Conservation (phyloP, 2,329 filamentous ascomycete species). For the Hymenoscyphus albidus region DNA sequence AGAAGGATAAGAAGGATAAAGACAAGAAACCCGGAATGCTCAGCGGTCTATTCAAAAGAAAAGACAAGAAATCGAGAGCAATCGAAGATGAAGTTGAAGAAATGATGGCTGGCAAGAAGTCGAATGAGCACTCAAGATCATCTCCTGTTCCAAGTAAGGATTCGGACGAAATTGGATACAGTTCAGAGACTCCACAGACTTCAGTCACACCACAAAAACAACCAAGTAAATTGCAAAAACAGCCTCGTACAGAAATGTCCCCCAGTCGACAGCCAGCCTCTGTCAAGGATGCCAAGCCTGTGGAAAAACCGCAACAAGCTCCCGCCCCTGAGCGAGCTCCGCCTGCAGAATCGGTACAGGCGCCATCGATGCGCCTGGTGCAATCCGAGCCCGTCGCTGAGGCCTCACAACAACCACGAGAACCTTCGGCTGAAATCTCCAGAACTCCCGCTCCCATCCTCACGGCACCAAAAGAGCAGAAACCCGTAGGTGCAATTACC, state of each 20-base stretch:
- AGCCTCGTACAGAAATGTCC: slow-evolving; percentile 36
- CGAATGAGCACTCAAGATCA: slow-evolving; percentile 41
- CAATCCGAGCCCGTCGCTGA: slow-evolving; percentile 28
- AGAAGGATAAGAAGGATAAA: slow-evolving; percentile 57
- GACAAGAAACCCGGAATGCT: slow-evolving; percentile 57
- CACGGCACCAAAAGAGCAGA: slow-evolving; percentile 42
- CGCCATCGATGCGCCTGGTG: slow-evolving; percentile 33
- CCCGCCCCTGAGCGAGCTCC: slow-evolving; percentile 28
- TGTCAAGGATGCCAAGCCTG: slow-evolving; percentile 22
- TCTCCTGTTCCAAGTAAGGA: slow-evolving; percentile 35
- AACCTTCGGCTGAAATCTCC: slow-evolving; percentile 38
- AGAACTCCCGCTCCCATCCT: slow-evolving; percentile 34
- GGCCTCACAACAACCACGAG: slow-evolving; percentile 30
- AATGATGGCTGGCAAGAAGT: slow-evolving; percentile 31
- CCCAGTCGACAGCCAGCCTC: slow-evolving; percentile 25
- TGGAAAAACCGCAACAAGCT: slow-evolving; percentile 25
- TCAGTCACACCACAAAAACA: slow-evolving; percentile 46
- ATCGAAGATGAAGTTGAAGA: slow-evolving; percentile 52
- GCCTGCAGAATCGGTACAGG: slow-evolving; percentile 26
- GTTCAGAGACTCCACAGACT: slow-evolving; percentile 29
- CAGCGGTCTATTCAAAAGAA: slow-evolving; percentile 51
- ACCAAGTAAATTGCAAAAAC: slow-evolving; percentile 68
- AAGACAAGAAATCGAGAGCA: slow-evolving; percentile 45
- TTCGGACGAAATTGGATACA: slow-evolving; percentile 29
- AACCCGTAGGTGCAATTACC: slow-evolving; percentile 38